phyloP scores from a whole-genome alignment of 2,329 filamentous ascomycete genomes.

The Scedosporium dehoogii region DNA sequence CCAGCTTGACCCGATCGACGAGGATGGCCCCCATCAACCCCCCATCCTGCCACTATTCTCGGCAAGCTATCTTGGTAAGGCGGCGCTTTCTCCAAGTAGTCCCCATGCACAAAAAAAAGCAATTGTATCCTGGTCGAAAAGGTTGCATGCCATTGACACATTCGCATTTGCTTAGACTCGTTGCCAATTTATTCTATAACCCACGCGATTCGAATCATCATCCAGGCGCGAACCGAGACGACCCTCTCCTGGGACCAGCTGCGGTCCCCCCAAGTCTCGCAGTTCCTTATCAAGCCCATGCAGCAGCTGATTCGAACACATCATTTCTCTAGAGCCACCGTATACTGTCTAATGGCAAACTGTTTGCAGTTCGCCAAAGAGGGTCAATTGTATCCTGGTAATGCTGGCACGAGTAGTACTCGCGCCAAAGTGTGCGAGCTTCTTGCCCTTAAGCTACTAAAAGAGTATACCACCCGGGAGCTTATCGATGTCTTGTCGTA shows the following conservation, averaged over 20 bases:
- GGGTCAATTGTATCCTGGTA: conserved; percentile 69
- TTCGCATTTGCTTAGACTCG: conserved; percentile 46
- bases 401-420: conserved; percentile 73
- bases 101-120: neutral
- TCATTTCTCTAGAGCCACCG: conserved; percentile 75
- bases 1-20: conserved; percentile 9
- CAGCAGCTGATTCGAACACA: conserved; percentile 76
- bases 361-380: conserved; percentile 91
- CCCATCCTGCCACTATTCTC: conserved; percentile 68
- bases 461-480: conserved; percentile 81
- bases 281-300: conserved; percentile 92
- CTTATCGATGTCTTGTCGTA: conserved; percentile 91
- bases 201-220: conserved; percentile 77
- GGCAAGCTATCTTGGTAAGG: conserved; percentile 61
- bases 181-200: conserved; percentile 86
- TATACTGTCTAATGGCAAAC: conserved; percentile 89
- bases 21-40: conserved; percentile 13
- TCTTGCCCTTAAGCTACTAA: conserved; percentile 77
- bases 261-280: conserved; percentile 88
- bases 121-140: no score
- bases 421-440: conserved; percentile 85
- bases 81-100: conserved; percentile 1
- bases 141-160: conserved; percentile 12
- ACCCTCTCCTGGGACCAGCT: conserved; percentile 91
- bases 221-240: conserved; percentile 80